Base-by-base conservation (phyloP, 2,329 filamentous ascomycete genomes). In the Fusarium secorum region DNA sequence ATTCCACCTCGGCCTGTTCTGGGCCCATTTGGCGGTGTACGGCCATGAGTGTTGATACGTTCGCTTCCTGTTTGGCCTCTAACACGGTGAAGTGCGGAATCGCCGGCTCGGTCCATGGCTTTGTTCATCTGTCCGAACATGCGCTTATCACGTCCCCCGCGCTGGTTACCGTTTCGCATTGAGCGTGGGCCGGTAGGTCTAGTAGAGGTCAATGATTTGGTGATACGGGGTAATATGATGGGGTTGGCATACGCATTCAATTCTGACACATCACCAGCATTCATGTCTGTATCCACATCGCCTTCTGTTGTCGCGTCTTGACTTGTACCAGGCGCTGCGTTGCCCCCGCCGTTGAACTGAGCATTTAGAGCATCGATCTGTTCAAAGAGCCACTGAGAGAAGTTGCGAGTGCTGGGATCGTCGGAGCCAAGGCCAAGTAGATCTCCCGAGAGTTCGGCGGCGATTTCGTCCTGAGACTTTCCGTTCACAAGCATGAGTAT, bases 401-500 rank as follows among this genome's bases (percentile, higher is more conserved):
- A 98, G 59, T 95, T 91, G 68, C 88, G 89, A 11, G 94, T 93
- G 71, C 90, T 91, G 54, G 92, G 89, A 75, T 98, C 95, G 66
- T 97, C 94, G 49, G 94, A 90, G 5, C 90, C 89, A 8, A 98
- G 87, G 62, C 90, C 90, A 5, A 99, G 88, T 44, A 99, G 87
- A 76, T 99, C 96, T 71, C 91, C 92, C 3, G 95, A 92, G 18
- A 99, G 89, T 79, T 99, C 96, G 45, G 89, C 85, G 14, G 94
- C 92, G 72, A 99, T 95, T 79, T 98, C 92, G 54, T 95, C 90
- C 79, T 97, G 91, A 7, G 92, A 94, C 82, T 97, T 98, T 76
- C 95, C 94, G 82, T 98, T 98, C 69, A 93, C 93, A 35, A 99
- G 88, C 95, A 98, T 98, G 70, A 98, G 89, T 64, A 98, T 92